A percentile compares a stretch with the other conserved stretches of the same genome.
Evolutionary conservation across 805 yeast species (phyloP).

Genomic region (Suhomyces prunicola): DNA sequence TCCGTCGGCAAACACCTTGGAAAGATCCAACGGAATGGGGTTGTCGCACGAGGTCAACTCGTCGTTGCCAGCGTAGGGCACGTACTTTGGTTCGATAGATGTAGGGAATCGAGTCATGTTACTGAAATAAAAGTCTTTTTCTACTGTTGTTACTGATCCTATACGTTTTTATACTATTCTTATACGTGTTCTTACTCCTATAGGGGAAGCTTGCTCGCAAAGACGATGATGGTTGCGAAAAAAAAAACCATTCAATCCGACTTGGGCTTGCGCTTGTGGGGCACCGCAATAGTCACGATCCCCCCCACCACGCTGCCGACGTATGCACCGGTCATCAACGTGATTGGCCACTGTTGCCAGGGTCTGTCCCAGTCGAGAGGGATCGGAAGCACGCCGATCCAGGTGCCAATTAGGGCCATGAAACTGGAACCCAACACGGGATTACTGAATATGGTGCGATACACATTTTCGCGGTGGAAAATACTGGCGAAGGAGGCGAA

Average conservation of each 20-base stretch:
- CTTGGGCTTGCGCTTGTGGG: not conserved
- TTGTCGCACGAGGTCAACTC: slow-evolving; percentile 37
- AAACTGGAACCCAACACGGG: slow-evolving; percentile 26
- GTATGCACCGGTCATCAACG: slow-evolving; percentile 76
- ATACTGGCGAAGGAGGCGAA: slow-evolving; percentile 31
- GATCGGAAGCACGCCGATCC: slow-evolving; percentile 92
- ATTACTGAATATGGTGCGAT: slow-evolving; percentile 28
- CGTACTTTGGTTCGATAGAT: slow-evolving; percentile 34
- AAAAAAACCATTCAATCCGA: not conserved
- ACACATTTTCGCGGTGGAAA: slow-evolving; percentile 19
- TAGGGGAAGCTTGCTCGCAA: not conserved
- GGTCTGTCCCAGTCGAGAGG: slow-evolving; percentile 97
- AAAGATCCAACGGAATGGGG: slow-evolving; percentile 35
- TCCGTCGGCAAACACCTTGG: slow-evolving; percentile 38
- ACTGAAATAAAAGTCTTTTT: no score
- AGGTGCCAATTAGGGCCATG: slow-evolving; percentile 58
- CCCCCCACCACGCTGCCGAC: slow-evolving; percentile 69
- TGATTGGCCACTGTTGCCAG: slow-evolving; percentile 96
- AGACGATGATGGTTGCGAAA: not conserved
- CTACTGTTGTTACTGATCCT: no score
- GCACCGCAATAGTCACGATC: not conserved
- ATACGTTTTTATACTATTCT: no score
- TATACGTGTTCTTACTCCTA: no score
- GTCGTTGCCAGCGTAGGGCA: slow-evolving; percentile 40
- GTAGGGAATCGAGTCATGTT: slow-evolving; percentile 28